phyloP scores from a whole-genome alignment of 2,329 filamentous ascomycete genomes.

The Amauroascus verrucosus region DNA sequence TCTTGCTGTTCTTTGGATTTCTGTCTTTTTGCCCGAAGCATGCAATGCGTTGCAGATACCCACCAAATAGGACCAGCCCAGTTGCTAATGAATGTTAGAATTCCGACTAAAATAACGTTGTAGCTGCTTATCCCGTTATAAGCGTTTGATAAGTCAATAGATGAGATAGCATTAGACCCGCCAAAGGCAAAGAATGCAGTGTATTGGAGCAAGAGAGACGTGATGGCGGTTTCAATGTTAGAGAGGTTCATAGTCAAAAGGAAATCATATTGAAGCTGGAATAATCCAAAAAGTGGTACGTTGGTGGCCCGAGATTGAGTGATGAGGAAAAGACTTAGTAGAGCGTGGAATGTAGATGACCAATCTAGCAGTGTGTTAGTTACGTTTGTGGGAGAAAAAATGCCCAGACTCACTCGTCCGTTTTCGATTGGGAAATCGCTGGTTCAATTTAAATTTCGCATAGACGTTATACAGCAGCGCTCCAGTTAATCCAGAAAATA shows the following conservation, averaged over 20 bases:
- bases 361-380: constrained; percentile 14
- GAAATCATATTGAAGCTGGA: constrained; percentile 51
- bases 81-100: constrained; percentile 77
- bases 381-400: not conserved
- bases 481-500: constrained; percentile 39
- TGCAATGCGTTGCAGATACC: constrained; percentile 49
- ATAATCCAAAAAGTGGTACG: constrained; percentile 71
- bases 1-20: constrained; percentile 11
- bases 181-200: constrained; percentile 81
- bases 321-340: constrained; percentile 67
- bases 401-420: not conserved
- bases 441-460: constrained; percentile 11
- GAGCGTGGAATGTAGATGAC: constrained; percentile 47
- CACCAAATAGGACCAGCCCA: constrained; percentile 91
- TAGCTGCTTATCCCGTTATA: constrained; percentile 86
- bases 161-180: constrained; percentile 88
- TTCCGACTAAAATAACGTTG: constrained; percentile 67
- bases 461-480: constrained; percentile 24
- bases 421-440: not conserved
- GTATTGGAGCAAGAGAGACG: constrained; percentile 67
- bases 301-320: constrained; percentile 82
- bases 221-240: constrained; percentile 53
- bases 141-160: constrained; percentile 84
- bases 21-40: constrained; percentile 17
- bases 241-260: constrained; percentile 35